Conservation (phyloP, 257 asterid species). For the Scutellaria baicalensis region DNA sequence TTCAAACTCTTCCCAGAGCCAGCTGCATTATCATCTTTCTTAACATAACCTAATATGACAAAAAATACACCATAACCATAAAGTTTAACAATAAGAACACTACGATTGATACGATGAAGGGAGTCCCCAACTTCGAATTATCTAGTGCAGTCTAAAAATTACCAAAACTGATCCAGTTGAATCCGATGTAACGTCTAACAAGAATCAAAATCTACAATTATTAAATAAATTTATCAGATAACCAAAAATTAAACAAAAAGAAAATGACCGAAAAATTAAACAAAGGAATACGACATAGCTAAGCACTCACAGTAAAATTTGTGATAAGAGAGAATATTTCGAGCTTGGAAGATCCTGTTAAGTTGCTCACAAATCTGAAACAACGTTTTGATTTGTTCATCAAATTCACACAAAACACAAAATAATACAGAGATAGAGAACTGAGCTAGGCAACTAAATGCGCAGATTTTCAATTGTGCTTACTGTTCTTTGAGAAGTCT, state of each 20-base stretch:
- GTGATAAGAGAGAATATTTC: conserved; percentile 51
- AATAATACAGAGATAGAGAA: no score
- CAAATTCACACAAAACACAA: neutral
- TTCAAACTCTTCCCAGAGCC: conserved; percentile 29
- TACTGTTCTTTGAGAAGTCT: conserved; percentile 80
- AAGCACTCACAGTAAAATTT: conserved; percentile 33
- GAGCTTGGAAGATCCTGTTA: conserved; percentile 58
- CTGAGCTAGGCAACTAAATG: neutral
- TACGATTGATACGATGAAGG: neutral
- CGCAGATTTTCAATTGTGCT: neutral
- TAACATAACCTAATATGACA: conserved; percentile 30
- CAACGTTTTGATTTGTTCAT: neutral
- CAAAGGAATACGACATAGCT: neutral
- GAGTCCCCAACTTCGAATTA: neutral
- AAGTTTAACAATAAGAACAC: neutral
- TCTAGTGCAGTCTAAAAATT: neutral
- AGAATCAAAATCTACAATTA: conserved; percentile 42
- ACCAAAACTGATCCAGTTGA: conserved; percentile 32
- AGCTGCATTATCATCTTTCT: conserved; percentile 49
- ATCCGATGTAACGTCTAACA: conserved; percentile 46
- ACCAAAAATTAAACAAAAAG: neutral
- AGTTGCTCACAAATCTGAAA: conserved; percentile 80
- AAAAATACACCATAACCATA: neutral
- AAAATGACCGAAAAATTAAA: neutral
- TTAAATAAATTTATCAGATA: neutral